phyloP scores from a whole-genome alignment of 2,329 filamentous ascomycete genomes.

The Parastagonospora nodorum region DNA sequence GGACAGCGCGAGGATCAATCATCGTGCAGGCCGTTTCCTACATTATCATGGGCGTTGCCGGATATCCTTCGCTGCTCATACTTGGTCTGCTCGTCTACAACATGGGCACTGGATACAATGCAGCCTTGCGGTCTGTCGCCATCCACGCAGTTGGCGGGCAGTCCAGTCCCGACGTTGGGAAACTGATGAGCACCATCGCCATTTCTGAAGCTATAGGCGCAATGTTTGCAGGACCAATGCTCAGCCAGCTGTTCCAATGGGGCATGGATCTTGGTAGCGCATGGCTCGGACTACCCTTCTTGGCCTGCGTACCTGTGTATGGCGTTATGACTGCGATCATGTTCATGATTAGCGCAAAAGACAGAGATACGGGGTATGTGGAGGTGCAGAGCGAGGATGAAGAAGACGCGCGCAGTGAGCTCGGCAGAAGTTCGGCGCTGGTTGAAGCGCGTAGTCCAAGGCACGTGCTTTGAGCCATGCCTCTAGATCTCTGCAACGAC shows the following conservation, averaged over 20 bases:
- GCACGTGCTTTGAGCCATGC: not conserved
- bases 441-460: constrained; percentile 8
- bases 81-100: constrained; percentile 54
- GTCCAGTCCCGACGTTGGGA: constrained; percentile 49
- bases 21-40: constrained; percentile 52
- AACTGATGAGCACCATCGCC: constrained; percentile 56
- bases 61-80: constrained; percentile 49
- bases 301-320: constrained; percentile 31
- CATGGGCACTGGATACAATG: constrained; percentile 54
- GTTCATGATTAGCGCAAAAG: constrained; percentile 32
- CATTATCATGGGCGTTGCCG: constrained; percentile 53
- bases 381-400: constrained; percentile 26
- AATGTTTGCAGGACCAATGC: constrained; percentile 53
- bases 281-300: constrained; percentile 56
- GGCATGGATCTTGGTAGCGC: constrained; percentile 52
- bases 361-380: constrained; percentile 24
- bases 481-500: not conserved
- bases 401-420: constrained; percentile 11
- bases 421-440: constrained; percentile 17
- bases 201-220: constrained; percentile 55
- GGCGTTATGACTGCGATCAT: constrained; percentile 31
- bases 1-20: constrained; percentile 53
- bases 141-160: constrained; percentile 55
- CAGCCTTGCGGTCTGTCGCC: constrained; percentile 53
- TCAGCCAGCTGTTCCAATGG: constrained; percentile 53